Conservation (phyloP, 108 stramenopile genomes). For the Skeletonema grethae region DNA sequence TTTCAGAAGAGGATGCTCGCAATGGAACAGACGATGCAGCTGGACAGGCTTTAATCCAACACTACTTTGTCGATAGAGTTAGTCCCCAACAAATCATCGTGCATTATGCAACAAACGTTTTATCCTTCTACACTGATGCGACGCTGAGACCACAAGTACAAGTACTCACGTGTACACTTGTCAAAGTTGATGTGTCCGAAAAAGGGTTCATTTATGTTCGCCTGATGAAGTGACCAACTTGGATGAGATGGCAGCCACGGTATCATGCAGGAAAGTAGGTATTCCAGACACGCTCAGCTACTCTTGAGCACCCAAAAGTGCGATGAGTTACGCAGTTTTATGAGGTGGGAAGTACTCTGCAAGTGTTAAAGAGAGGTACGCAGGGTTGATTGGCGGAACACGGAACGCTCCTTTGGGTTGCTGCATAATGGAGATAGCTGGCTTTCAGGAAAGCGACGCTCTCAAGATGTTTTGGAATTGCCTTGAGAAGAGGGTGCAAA, state of each 20-base stretch:
- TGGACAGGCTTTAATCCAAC: background rate
- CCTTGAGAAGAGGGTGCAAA: slow-evolving; percentile 36
- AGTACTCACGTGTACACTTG: slow-evolving; percentile 23
- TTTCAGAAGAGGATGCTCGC: slow-evolving; percentile 26
- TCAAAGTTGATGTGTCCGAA: slow-evolving; percentile 34
- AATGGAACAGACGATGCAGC: slow-evolving; percentile 24
- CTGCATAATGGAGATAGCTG: slow-evolving; percentile 38
- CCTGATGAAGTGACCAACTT: too few relatives aligned
- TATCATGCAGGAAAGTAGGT: too few relatives aligned
- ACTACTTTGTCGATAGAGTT: slow-evolving; percentile 30
- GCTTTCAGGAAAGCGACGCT: slow-evolving; percentile 27
- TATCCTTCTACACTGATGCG: slow-evolving; percentile 46
- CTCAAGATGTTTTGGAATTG: slow-evolving; percentile 53
- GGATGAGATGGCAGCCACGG: background rate
- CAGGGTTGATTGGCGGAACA: slow-evolving; percentile 48
- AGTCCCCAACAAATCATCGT: slow-evolving; percentile 20
- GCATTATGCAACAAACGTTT: slow-evolving; percentile 29
- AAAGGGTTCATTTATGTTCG: slow-evolving; percentile 25
- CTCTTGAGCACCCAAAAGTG: slow-evolving; percentile 21
- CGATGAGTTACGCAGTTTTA: slow-evolving; percentile 4
- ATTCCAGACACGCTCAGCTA: slow-evolving; percentile 12
- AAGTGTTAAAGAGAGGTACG: slow-evolving; percentile 26
- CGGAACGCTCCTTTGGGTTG: slow-evolving; percentile 48
- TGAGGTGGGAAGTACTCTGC: slow-evolving; percentile 38
- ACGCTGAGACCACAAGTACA: slow-evolving; percentile 31